These are phyloP conservation scores for Microdochium trichocladiopsis DNA, from an alignment of 2,329 filamentous ascomycete genomes.

Conservation along the genomic window DNA sequence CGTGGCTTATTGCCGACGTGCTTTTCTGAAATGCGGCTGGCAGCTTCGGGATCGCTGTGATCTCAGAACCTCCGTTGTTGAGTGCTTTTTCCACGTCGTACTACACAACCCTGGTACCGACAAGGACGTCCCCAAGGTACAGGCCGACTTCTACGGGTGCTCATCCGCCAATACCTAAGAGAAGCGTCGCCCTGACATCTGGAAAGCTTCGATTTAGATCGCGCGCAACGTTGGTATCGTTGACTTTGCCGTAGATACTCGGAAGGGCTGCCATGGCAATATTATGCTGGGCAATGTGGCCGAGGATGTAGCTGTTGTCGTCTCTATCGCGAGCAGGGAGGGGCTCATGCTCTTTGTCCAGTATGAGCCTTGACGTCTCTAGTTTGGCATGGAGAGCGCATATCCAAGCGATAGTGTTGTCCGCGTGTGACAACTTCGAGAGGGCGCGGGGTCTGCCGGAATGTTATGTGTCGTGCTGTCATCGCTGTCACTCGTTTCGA, in stretches of 20 bases:
- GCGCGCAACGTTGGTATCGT: slow-evolving; percentile 8
- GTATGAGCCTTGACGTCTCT: slow-evolving; percentile 17
- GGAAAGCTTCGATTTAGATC: slow-evolving; percentile 10
- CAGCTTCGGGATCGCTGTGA: not conserved
- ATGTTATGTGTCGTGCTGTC: too few relatives aligned
- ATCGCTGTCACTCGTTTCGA: too few relatives aligned
- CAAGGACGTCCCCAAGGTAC: not conserved
- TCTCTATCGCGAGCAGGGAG: slow-evolving; percentile 6
- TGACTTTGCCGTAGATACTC: slow-evolving; percentile 7
- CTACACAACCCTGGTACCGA: not conserved
- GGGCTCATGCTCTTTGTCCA: slow-evolving; percentile 17
- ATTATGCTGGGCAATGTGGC: slow-evolving; percentile 9
- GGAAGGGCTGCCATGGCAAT: slow-evolving; percentile 12
- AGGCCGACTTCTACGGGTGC: not conserved
- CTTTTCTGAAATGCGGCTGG: not conserved
- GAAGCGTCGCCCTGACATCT: slow-evolving; percentile 6
- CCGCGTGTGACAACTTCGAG: too few relatives aligned
- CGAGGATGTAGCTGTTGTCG: slow-evolving; percentile 13
- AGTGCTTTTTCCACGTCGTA: not conserved
- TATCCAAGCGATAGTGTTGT: too few relatives aligned
- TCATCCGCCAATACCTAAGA: not conserved
- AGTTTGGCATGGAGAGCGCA: slow-evolving; percentile 20
- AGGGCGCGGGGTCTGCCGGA: too few relatives aligned
- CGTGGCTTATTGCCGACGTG: too few relatives aligned
- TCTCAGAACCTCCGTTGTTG: slow-evolving; percentile 1